Evolutionary conservation across 2,329 filamentous ascomycete genomes (phyloP), one percentile per base, ranked within the genome.

Genomic region (Arthrinium phaeospermum): DNA sequence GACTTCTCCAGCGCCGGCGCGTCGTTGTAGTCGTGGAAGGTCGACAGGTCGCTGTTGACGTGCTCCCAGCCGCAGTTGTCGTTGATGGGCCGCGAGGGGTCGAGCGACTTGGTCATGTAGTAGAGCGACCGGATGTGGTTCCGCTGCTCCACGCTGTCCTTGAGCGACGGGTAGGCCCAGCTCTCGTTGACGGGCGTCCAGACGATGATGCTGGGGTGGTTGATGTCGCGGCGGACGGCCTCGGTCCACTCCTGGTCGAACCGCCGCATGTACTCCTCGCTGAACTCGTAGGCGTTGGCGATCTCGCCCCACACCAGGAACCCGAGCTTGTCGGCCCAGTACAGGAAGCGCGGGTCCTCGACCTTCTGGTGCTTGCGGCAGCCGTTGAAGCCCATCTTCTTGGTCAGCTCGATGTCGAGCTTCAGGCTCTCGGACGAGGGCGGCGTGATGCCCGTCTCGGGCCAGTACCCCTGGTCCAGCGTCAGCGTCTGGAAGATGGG

Each of bases 31-130:
- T 93, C 91, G 78, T 93, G 91, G 83, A 91, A 93, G 0, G 91
- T 92, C 34, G 88, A 89, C 2, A 93, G 81, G 75, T 93, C 91
- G 0, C 89, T 91, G 14, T 84, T 76, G 7, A 92, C 90, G 74
- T 92, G 91, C 77, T 93, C 90, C 91, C 91, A 93, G 46, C 91
- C 91, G 75, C 91, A 93, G 80, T 93, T 93, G 79, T 93, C 91
- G 77, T 93, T 93, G 77, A 93, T 85, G 22, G 90, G 90, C 7
- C 91, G 83, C 0, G 88, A 91, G 1, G 88, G 85, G 74, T 93
- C 91, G 1, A 93, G 84, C 0, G 85, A 85, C 85, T 92, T 93
- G 13, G 91, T 93, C 72, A 88, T 78, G 76, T 90, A 90, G 78
- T 92, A 92, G 1, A 93, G 83, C 22, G 87, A 85, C 27, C 90